Base-by-base conservation (phyloP, 306 rosid species). In the Cotoneaster glaucophyllus region DNA sequence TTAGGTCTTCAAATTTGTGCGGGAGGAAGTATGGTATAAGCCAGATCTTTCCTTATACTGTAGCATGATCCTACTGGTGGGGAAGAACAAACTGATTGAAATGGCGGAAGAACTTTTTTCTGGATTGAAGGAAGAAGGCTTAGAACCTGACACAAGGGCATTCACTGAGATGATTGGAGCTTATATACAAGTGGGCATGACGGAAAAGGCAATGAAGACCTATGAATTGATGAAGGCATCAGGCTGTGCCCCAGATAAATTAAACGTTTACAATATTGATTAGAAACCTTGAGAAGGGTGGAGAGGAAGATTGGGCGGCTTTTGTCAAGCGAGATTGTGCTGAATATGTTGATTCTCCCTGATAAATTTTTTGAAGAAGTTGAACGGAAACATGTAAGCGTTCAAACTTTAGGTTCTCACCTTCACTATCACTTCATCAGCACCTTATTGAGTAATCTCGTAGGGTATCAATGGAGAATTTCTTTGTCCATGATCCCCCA, bases 81-180 rank as follows among this genome's bases (percentile, higher is more conserved):
- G 96, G 56, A 92, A 83, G 85, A 88, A 85, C 76, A 83, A 84
- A 80, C 78, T 71, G 81, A 77, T 77, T 50, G 84, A 84, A 41
- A 78, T 37, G 87, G 97, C 88, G 17, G 92, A 90, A 67, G 89
- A 88, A 76, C 11, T 92, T 58, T 85, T 90, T 17, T 50, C 29
- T 61, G 69, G 78, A 56, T 78, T 83, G 17, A 71, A 65, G 79
- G 73, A 73, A 56, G 87, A 83, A 50, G 88, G 93, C 21, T 71
- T 92, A 64, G 79, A 85, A 57, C 89, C 90, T 5, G 86, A 88
- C 74, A 78, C 93, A 2, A 88, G 93, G 79, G 81, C 84, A 56
- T 87, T 82, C 57, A 86, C 82, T 54, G 93, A 92, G 84, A 84
- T 92, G 90, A 92, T 92, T 66, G 97, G 97, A 71, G 90, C 84